A percentile compares a stretch with the other conserved stretches of the same genome.
Conservation (phyloP, 129 eudicot species). For the Escallonia herrerae region DNA sequence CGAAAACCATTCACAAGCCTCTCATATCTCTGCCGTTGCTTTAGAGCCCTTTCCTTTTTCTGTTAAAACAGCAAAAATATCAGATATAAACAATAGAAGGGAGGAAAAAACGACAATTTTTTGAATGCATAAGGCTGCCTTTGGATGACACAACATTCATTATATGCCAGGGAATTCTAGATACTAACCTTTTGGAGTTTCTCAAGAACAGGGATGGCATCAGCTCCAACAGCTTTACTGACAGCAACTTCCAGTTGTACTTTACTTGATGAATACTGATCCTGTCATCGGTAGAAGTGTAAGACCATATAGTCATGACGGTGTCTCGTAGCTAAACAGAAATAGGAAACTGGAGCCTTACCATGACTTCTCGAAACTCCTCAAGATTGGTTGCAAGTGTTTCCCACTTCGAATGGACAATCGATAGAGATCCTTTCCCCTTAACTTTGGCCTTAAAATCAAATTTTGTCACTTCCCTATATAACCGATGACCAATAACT, state of each 20-base stretch:
- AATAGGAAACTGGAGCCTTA: conserved; percentile 24
- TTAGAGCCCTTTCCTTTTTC: conserved; percentile 56
- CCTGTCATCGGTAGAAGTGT: conserved; percentile 28
- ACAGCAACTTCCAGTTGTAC: conserved; percentile 56
- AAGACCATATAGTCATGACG: no score
- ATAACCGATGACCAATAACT: conserved; percentile 59
- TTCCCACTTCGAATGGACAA: conserved; percentile 47
- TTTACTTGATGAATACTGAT: conserved; percentile 50
- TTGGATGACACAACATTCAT: no score
- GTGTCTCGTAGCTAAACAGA: conserved; percentile 1
- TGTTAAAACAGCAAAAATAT: conserved; percentile 21
- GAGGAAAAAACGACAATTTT: not conserved
- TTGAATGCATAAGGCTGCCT: not conserved
- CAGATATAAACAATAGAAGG: conserved; percentile 1
- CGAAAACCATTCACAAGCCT: conserved; percentile 27
- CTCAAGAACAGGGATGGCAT: conserved; percentile 62
- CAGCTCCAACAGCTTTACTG: conserved; percentile 39
- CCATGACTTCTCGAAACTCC: conserved; percentile 67
- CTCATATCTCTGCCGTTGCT: conserved; percentile 30
- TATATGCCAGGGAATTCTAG: not conserved
- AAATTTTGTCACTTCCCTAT: conserved; percentile 49
- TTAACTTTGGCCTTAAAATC: conserved; percentile 15
- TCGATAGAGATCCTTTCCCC: conserved; percentile 18
- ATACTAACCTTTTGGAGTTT: conserved; percentile 51
- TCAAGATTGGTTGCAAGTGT: conserved; percentile 82